phyloP scores from a whole-genome alignment of 768 basidiomycete species.

The Agaricus sinodeliciosus region DNA sequence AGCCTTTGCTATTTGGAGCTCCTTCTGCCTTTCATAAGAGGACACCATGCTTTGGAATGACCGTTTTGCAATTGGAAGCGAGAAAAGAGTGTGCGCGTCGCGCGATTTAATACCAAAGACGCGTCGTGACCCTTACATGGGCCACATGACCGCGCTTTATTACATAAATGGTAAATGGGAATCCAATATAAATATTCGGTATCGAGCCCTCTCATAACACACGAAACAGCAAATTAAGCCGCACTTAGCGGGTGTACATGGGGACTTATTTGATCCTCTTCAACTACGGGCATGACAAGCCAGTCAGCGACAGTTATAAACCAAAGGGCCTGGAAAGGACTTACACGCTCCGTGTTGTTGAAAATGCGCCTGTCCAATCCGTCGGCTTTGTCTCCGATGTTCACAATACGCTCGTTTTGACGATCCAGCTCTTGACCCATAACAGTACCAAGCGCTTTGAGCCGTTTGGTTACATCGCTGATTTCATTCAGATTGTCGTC shows the following conservation, averaged over 20 bases:
- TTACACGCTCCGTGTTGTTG: conserved; percentile 77
- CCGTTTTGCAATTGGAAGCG: too few relatives aligned
- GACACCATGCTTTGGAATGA: conserved; percentile 18
- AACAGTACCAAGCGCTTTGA: conserved; percentile 72
- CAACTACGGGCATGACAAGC: conserved; percentile 32
- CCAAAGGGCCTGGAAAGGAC: conserved; percentile 15
- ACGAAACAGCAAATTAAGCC: background rate
- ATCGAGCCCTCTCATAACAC: background rate
- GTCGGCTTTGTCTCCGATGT: conserved; percentile 74
- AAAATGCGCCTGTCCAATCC: conserved; percentile 68
- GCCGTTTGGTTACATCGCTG: conserved; percentile 62
- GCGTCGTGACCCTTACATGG: background rate
- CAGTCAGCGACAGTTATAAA: conserved; percentile 11
- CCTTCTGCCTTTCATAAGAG: conserved; percentile 23
- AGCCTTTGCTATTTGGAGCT: conserved; percentile 28
- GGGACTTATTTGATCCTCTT: conserved; percentile 47
- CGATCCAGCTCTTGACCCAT: conserved; percentile 86
- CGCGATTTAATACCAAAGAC: too few relatives aligned
- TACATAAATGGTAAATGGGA: too few relatives aligned
- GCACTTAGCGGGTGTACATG: background rate
- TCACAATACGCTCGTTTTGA: conserved; percentile 77
- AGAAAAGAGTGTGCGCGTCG: too few relatives aligned
- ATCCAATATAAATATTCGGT: too few relatives aligned
- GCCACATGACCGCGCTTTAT: conserved; percentile 8
- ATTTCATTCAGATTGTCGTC: conserved; percentile 91